These are phyloP conservation scores for Syzygium malaccense DNA, from an alignment of 441 rosid genomes.

Conservation along the genomic window DNA sequence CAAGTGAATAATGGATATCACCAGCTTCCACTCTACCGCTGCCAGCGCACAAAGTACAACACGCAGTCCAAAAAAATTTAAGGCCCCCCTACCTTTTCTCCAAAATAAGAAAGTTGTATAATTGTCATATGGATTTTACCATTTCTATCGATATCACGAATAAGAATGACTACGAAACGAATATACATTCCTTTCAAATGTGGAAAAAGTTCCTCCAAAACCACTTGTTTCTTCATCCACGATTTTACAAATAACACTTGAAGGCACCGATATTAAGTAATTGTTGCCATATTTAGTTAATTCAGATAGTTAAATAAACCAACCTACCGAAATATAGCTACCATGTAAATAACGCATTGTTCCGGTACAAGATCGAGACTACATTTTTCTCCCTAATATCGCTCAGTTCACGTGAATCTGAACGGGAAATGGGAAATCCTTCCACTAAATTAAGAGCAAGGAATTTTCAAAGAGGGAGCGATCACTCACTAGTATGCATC, in stretches of 20 bases:
- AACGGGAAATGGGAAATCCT: neutral
- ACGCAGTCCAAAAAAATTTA: neutral
- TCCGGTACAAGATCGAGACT: neutral
- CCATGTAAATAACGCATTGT: neutral
- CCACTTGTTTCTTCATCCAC: neutral
- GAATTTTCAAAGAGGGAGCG: neutral
- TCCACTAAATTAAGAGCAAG: neutral
- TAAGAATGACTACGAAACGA: fast-evolving
- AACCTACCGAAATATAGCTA: neutral
- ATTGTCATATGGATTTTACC: neutral
- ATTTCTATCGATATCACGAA: neutral
- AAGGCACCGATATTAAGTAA: neutral
- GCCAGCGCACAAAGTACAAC: neutral
- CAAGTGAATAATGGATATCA: neutral
- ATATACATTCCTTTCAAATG: neutral
- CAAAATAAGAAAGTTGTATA: no score
- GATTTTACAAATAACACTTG: neutral
- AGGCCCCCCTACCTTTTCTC: no score
- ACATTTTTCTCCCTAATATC: neutral
- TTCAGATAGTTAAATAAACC: neutral
- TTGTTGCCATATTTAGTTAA: neutral
- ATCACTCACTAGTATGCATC: constrained; percentile 5
- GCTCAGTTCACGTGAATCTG: neutral
- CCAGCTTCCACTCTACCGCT: neutral
- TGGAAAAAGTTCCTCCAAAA: neutral